Percentiles rank a stretch among this genome's conserved stretches.
phyloP scores from a whole-genome alignment of 1,139 yeast species.

The Scheffersomyces cryptocercus region DNA sequence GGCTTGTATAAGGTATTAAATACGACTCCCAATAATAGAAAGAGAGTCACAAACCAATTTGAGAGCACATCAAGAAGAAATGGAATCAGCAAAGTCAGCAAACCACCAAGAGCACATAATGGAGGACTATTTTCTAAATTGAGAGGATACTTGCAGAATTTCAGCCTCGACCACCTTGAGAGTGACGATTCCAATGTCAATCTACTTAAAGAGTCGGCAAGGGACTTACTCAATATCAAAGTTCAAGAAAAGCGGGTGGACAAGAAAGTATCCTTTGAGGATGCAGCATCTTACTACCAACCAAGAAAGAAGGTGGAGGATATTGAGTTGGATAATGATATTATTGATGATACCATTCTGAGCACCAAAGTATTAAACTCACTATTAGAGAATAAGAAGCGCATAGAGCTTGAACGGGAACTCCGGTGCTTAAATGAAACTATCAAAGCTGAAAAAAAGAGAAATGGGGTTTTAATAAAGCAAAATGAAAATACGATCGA shows the following conservation, averaged over 20 bases:
- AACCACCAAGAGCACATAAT: not conserved
- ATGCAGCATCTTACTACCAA: not conserved
- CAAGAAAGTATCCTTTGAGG: constrained; percentile 1
- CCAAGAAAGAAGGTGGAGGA: constrained; percentile 4
- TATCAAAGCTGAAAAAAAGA: not conserved
- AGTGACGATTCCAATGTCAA: constrained; percentile 10
- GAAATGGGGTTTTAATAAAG: not conserved
- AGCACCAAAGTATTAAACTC: not conserved
- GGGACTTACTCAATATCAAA: not conserved
- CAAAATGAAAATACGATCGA: not conserved
- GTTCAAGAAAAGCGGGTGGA: not conserved
- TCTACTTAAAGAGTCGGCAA: not conserved
- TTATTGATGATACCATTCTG: constrained; percentile 8
- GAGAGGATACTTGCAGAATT: constrained; percentile 9
- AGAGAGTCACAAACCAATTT: too few relatives aligned
- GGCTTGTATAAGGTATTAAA: not conserved
- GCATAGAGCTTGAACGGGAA: constrained; percentile 2
- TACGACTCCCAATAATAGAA: not conserved
- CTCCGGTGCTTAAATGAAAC: constrained; percentile 1
- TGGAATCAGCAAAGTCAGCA: not conserved
- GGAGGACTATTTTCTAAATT: constrained; percentile 8
- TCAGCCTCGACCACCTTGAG: constrained; percentile 9
- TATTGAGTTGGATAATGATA: constrained; percentile 8
- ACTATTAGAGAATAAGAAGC: not conserved
- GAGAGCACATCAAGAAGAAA: not conserved